A percentile compares a stretch with the other conserved stretches of the same genome.
phyloP scores from a whole-genome alignment of 73 alveolate species.

The Tetrahymena elliotti region DNA sequence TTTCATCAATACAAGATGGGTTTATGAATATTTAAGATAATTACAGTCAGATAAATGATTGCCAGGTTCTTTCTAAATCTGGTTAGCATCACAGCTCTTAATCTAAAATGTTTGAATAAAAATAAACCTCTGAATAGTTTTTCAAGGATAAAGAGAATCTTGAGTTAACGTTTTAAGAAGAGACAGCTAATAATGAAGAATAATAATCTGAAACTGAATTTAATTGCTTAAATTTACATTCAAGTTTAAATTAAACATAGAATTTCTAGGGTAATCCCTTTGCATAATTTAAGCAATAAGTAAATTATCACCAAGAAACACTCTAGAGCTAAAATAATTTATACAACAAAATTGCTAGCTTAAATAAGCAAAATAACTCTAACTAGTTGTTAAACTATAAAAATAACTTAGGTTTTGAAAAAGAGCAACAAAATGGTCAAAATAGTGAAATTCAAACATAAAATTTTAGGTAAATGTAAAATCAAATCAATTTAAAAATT shows the following conservation, averaged over 20 bases:
- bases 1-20: neutral
- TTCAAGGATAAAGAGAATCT: neutral
- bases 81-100: neutral
- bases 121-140: neutral
- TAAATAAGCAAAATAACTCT: neutral
- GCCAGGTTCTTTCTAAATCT: neutral
- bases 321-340: neutral
- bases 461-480: neutral
- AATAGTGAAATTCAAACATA: neutral
- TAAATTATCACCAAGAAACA: neutral
- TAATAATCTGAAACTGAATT: neutral
- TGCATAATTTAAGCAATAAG: neutral
- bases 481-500: too few relatives aligned
- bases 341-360: neutral
- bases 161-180: neutral
- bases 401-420: neutral
- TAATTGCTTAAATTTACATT: neutral
- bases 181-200: neutral
- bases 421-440: neutral
- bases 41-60: neutral
- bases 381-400: too few relatives aligned
- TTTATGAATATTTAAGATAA: neutral
- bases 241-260: neutral
- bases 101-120: neutral
- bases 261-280: neutral